Evolutionary conservation across 345 rosid genomes (phyloP), one percentile per base, ranked within the genome.

Genomic region (Populus davidiana): DNA sequence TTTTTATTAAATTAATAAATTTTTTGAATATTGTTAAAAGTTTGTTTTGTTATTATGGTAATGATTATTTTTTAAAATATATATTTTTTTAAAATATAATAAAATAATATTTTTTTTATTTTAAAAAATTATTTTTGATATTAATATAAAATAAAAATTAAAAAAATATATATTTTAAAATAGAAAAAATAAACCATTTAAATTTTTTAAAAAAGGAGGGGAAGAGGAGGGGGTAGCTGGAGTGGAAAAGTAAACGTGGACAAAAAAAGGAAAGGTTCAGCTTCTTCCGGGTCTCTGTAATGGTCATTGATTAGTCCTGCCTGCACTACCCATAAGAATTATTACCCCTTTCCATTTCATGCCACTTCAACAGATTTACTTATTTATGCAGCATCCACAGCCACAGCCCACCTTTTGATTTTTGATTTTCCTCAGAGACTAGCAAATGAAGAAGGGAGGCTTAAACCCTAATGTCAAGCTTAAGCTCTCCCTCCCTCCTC

Each of bases 361-460:
- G 20, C 69, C 11, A 33, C 39, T 16, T 27, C 39, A 29, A 65
- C 63, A n/a, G n/a, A 13, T 50, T 50, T 50, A 44, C 13, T 13
- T 38, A 6, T 38, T 38, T 38, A 5, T 11, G 50, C 13, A 44
- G 13, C 50, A 13, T 50, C 56, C 7, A 50, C 21, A 18, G 56
- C 56, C 56, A 13, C 56, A 18, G 13, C 44, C 44, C 44, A 0
- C 9, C 56, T 6, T 18, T 50, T 50, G 21, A 9, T 50, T 20
- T 20, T 50, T 50, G 50, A 44, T 44, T 44, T 59, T 63, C 10
- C 67, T 63, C 33, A 9, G 23, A 8, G 41, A 16, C 41, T 33
- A 52, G 75, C 47, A 35, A 78, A 91, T 92, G 98, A 93, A 89
- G 91, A 93, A 86, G 59, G 88, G 86, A 75, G 71, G 84, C n/a